A percentile compares a stretch with the other conserved stretches of the same genome.
phyloP scores from a whole-genome alignment of 495 filamentous ascomycete genomes.

The Thermothielavioides terrestris region DNA sequence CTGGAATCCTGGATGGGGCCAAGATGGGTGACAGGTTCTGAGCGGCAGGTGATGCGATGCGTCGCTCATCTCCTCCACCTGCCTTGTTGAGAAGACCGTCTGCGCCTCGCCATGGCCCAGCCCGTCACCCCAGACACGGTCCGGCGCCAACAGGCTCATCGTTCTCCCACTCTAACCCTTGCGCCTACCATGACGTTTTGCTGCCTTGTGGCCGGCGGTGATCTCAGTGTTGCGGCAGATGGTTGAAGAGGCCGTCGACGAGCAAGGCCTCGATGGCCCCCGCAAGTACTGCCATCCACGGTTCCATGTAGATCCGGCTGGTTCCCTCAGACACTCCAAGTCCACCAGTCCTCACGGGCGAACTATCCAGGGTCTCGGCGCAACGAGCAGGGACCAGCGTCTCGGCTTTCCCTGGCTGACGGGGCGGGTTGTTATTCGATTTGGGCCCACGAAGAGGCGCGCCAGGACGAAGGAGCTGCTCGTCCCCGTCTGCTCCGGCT shows the following conservation, averaged over 20 bases:
- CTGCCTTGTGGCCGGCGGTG: neutral
- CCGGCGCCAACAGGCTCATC: neutral
- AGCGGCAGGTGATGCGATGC: constrained; percentile 2
- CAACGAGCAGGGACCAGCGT: constrained; percentile 14
- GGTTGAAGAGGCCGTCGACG: neutral
- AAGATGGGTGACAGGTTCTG: constrained; percentile 9
- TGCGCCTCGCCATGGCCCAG: neutral
- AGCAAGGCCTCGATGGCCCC: neutral
- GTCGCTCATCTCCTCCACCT: constrained; percentile 9
- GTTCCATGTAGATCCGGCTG: neutral
- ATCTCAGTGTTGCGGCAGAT: neutral
- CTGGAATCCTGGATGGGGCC: neutral
- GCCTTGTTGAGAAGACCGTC: constrained; percentile 11
- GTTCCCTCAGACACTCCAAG: no score
- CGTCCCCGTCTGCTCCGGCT: neutral
- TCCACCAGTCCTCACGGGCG: no score
- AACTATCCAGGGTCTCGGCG: neutral
- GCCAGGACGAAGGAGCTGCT: constrained; percentile 1
- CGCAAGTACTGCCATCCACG: neutral
- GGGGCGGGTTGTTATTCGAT: no score
- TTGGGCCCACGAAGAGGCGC: constrained; percentile 3
- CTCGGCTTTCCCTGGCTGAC: constrained; percentile 10
- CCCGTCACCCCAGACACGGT: neutral
- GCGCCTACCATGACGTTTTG: neutral
- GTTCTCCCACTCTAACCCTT: neutral